Conservation (phyloP, 2,329 filamentous ascomycete species). For the Blastomyces emzantsi region DNA sequence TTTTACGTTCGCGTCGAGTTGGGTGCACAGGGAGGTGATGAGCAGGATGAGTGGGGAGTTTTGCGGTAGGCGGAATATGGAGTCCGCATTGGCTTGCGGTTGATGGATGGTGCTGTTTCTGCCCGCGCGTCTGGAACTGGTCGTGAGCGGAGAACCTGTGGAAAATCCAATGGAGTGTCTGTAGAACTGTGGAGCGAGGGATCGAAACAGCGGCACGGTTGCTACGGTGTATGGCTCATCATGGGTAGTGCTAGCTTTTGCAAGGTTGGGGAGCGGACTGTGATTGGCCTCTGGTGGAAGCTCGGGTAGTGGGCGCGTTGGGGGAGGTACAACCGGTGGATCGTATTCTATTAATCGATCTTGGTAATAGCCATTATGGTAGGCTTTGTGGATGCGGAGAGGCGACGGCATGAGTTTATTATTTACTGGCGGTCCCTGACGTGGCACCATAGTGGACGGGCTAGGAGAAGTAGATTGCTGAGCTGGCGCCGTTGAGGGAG, state of each 20-base stretch:
- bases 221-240: background rate
- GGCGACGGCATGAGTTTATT: slow-evolving; percentile 21
- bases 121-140: background rate
- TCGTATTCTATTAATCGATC: slow-evolving; percentile 1
- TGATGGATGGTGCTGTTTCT: slow-evolving; percentile 16
- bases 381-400: slow-evolving; percentile 21
- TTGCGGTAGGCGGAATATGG: slow-evolving; percentile 18
- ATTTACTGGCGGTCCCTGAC: background rate
- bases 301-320: slow-evolving; percentile 20
- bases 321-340: slow-evolving; percentile 17
- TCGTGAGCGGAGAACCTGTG: background rate
- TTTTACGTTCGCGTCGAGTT: slow-evolving; percentile 13
- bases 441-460: background rate
- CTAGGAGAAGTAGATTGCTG: background rate
- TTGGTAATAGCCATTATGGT: slow-evolving; percentile 7
- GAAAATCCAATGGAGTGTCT: slow-evolving; percentile 1
- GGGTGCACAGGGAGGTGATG: slow-evolving; percentile 21
- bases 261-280: background rate
- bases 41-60: slow-evolving; percentile 21
- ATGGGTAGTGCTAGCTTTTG: background rate
- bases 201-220: background rate
- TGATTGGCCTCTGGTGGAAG: slow-evolving; percentile 3
- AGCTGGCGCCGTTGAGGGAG: background rate
- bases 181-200: slow-evolving; percentile 2
- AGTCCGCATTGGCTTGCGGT: slow-evolving; percentile 12